Evolutionary conservation across 2,329 filamentous ascomycete species (phyloP), one percentile per base, ranked within the genome.

Genomic region (Macrophomina tecta): DNA sequence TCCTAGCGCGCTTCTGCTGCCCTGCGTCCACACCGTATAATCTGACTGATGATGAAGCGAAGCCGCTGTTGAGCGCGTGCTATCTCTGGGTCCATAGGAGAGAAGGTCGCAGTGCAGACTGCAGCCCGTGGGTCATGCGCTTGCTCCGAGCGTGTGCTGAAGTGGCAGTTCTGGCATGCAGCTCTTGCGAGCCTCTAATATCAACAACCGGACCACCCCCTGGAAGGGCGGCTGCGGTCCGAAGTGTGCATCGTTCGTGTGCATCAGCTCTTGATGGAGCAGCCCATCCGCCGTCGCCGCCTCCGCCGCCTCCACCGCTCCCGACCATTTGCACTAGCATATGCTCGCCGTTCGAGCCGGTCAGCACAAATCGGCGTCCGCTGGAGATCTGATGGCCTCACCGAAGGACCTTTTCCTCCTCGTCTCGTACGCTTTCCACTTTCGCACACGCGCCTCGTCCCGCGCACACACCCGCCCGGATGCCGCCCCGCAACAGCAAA

Each of bases 401-500:
- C 53, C 52, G 11, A 11, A 32, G 52, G 30, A 14, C 16, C 51
- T 7, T 36, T 3, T 55, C 23, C 18, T 38, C 36, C 28, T 61
- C 2, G 23, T 23, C 30, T 61, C 56, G 28, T 62, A 30, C 28
- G 45, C 30, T 49, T 49, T n/a, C 58, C 14, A 36, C 16, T 49
- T 30, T 49, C 6, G 46, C 46, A 9, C 46, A 9, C 30, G 49
- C 49, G 14, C 14, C 49, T 32, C 49, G 14, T 61, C 56, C 40
- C 28, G 28, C 56, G 12, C 18, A n/a, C 49, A 34, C 49, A 23
- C 23, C 23, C n/a, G 28, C 49, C 49, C 30, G 49, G 52, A 32
- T n/a, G n/a, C 36, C 56, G 36, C 56, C 56, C 56, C 40, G 56
- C 56, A 61, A 30, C 56, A 61, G 40, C 58, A 62, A 62, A 62